These are phyloP conservation scores for Gynandropsis gynandra DNA, from an alignment of 345 rosid genomes.

Conservation along the genomic window DNA sequence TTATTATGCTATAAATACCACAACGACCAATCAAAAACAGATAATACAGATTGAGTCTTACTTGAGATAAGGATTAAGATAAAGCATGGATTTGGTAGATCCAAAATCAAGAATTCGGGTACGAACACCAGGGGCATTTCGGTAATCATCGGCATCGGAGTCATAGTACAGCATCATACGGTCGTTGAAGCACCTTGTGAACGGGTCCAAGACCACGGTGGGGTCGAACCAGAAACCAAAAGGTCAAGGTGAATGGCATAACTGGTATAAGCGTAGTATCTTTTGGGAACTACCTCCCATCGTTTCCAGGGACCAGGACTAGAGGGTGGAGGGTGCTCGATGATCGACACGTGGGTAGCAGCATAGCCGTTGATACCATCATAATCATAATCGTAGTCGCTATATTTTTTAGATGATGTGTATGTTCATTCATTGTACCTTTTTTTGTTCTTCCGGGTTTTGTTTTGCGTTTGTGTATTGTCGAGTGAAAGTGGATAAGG, in stretches of 20 bases:
- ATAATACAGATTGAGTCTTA: slow-evolving; percentile 24
- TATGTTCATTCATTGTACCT: slow-evolving; percentile 16
- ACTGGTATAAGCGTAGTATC: slow-evolving; percentile 58
- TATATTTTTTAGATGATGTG: neutral
- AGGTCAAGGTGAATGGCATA: slow-evolving; percentile 46
- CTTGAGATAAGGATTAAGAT: slow-evolving; percentile 66
- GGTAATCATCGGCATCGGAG: slow-evolving; percentile 50
- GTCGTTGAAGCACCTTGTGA: slow-evolving; percentile 61
- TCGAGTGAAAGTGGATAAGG: neutral
- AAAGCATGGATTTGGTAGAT: slow-evolving; percentile 59
- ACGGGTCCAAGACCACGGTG: slow-evolving; percentile 52
- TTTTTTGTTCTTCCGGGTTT: neutral
- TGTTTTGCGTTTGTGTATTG: neutral
- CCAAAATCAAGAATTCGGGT: slow-evolving; percentile 65
- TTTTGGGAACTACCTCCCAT: slow-evolving; percentile 83
- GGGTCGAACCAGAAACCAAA: slow-evolving; percentile 72
- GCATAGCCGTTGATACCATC: slow-evolving; percentile 20
- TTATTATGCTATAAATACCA: no score
- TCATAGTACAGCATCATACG: slow-evolving; percentile 72
- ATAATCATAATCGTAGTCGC: slow-evolving; percentile 5
- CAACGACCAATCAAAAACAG: no score
- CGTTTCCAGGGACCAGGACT: slow-evolving; percentile 72
- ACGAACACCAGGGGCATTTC: slow-evolving; percentile 65
- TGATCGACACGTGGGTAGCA: slow-evolving; percentile 34
- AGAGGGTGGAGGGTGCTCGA: slow-evolving; percentile 49